A percentile compares a stretch with the other conserved stretches of the same genome.
These are phyloP conservation scores for Beauveria asiatica DNA, from an alignment of 2,329 filamentous ascomycete genomes.

Conservation along the genomic window DNA sequence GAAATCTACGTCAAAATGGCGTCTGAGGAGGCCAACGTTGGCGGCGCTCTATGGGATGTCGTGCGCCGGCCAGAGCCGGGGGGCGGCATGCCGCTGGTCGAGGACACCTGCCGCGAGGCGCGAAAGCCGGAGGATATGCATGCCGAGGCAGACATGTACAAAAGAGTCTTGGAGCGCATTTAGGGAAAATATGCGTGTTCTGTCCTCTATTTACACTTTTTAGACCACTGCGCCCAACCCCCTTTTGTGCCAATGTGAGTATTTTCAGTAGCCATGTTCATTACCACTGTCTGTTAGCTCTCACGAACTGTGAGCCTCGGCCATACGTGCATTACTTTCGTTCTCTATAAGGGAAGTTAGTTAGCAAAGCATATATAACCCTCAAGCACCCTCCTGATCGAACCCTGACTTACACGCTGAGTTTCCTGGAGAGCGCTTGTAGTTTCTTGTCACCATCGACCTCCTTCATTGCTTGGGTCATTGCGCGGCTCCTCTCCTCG, in stretches of 20 bases:
- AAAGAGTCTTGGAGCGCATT: slow-evolving; percentile 38
- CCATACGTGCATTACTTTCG: background rate
- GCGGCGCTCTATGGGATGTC: slow-evolving; percentile 55
- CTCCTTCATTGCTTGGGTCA: slow-evolving; percentile 78
- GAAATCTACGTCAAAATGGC: slow-evolving; percentile 78
- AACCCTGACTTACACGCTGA: slow-evolving; percentile 75
- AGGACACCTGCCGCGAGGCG: slow-evolving; percentile 60
- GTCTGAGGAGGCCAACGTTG: slow-evolving; percentile 75
- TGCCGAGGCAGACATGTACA: slow-evolving; percentile 63
- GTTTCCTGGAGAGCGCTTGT: slow-evolving; percentile 76
- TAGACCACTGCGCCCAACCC: background rate
- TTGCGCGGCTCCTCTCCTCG: slow-evolving; percentile 69
- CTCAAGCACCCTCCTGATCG: background rate
- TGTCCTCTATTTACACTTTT: background rate
- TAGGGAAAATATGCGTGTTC: slow-evolving; percentile 12
- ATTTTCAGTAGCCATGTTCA: background rate
- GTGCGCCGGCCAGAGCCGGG: slow-evolving; percentile 38
- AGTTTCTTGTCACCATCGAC: slow-evolving; percentile 87
- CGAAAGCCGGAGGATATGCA: slow-evolving; percentile 70
- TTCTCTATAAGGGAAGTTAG: background rate
- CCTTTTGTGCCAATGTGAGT: background rate
- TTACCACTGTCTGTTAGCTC: background rate
- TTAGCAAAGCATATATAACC: background rate
- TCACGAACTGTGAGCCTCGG: background rate
- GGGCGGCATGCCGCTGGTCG: slow-evolving; percentile 58